These are phyloP conservation scores for Vaccinium myrtillus DNA, from an alignment of 148 eudicot genomes.

Conservation along the genomic window DNA sequence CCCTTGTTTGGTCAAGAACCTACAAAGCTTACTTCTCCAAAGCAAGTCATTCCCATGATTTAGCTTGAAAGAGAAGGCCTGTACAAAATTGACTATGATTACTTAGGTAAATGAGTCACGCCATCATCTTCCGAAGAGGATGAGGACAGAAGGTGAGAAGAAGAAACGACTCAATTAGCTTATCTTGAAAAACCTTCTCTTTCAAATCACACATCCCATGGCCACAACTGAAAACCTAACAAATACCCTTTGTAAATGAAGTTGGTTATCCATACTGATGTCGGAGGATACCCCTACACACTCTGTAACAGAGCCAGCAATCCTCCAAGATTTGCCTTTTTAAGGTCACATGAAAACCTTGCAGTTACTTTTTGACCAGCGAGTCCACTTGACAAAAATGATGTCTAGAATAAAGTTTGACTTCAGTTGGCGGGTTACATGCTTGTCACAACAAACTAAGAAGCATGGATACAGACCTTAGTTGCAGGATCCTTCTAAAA, in stretches of 20 bases:
- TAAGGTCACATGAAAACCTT: not conserved
- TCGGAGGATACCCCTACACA: not conserved
- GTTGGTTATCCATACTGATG: not conserved
- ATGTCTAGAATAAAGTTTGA: not conserved
- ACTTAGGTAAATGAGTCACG: not conserved
- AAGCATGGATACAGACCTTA: no score
- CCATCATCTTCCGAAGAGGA: not conserved
- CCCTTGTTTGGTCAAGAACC: not conserved
- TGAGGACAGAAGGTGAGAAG: not conserved
- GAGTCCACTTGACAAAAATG: not conserved
- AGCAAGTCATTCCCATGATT: not conserved
- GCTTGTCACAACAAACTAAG: not conserved
- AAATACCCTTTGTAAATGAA: not conserved
- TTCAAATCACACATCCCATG: not conserved
- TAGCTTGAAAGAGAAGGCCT: not conserved
- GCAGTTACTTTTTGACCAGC: not conserved
- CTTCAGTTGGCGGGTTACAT: not conserved
- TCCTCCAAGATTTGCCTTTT: not conserved
- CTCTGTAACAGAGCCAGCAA: not conserved
- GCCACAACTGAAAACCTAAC: not conserved
- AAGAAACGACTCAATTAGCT: not conserved
- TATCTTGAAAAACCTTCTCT: not conserved
- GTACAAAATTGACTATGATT: not conserved
- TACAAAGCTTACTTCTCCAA: not conserved
- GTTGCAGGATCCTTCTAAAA: no score